Conservation (phyloP, 495 filamentous ascomycete species). For the Copromyces sp. region DNA sequence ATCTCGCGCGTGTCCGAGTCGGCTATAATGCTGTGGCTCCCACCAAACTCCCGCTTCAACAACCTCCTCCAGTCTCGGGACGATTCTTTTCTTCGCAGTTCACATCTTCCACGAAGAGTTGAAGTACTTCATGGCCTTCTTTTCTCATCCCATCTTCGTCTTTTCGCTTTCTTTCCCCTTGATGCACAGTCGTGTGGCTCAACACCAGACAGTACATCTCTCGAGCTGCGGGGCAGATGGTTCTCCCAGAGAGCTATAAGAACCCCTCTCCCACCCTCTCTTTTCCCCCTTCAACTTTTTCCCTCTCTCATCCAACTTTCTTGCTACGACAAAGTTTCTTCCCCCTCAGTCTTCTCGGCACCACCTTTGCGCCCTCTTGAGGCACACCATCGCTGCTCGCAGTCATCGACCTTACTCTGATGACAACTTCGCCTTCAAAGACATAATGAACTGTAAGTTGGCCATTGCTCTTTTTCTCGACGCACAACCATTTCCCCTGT, state of each 20-base stretch:
- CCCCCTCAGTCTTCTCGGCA: neutral
- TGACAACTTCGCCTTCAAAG: neutral
- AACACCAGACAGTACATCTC: neutral
- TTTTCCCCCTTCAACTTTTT: neutral
- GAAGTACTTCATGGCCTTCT: neutral
- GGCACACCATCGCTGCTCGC: neutral
- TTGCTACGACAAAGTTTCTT: neutral
- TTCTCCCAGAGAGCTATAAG: neutral
- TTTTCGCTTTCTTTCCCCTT: neutral
- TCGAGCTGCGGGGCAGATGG: neutral
- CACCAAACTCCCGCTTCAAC: neutral
- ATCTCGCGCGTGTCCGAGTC: neutral
- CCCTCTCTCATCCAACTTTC: neutral
- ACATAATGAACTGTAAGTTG: neutral
- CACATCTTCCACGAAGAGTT: neutral
- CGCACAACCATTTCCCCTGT: neutral
- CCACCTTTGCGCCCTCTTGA: neutral
- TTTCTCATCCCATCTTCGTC: neutral
- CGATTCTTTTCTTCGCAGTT: neutral
- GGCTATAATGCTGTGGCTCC: neutral
- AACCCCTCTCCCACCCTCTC: neutral
- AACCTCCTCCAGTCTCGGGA: neutral
- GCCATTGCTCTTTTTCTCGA: neutral
- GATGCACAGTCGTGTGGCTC: neutral
- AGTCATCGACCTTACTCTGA: neutral